A percentile compares a stretch with the other conserved stretches of the same genome.
Conservation (phyloP, 2,329 filamentous ascomycete genomes). For the Hymenoscyphus scutula region DNA sequence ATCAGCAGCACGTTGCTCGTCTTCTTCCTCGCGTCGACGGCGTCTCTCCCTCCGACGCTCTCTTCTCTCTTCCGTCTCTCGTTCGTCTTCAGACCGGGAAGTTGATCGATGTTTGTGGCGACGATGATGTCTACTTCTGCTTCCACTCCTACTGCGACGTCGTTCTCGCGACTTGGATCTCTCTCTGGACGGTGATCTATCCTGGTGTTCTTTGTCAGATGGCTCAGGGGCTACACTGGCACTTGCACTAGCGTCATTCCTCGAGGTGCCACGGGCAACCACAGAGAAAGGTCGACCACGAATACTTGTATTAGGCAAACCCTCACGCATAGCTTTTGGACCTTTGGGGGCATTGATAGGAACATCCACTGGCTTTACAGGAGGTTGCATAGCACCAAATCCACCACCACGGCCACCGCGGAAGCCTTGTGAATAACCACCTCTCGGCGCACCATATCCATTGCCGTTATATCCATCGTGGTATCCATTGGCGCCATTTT, state of each 20-base stretch:
- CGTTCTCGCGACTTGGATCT: conserved; percentile 36
- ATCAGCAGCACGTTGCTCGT: conserved; percentile 23
- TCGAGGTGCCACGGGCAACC: conserved; percentile 28
- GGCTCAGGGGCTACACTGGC: conserved; percentile 30
- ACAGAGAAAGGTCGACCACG: conserved; percentile 42
- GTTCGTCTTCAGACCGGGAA: conserved; percentile 34
- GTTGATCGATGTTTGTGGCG: conserved; percentile 35
- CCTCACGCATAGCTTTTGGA: conserved; percentile 91
- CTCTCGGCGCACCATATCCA: conserved; percentile 35
- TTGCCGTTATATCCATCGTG: conserved; percentile 25
- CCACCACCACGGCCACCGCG: conserved; percentile 40
- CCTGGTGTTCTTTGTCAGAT: conserved; percentile 25
- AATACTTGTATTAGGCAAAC: conserved; percentile 77
- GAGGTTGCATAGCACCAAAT: conserved; percentile 38
- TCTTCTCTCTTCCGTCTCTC: conserved; percentile 34
- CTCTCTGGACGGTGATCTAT: conserved; percentile 30
- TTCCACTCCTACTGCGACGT: conserved; percentile 28
- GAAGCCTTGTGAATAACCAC: conserved; percentile 37
- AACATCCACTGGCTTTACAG: conserved; percentile 40
- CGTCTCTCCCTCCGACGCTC: conserved; percentile 33
- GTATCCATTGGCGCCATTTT: conserved; percentile 56
- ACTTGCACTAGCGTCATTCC: conserved; percentile 27
- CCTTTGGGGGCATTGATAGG: conserved; percentile 81
- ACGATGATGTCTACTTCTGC: conserved; percentile 32
- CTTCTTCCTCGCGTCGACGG: conserved; percentile 31